Evolutionary conservation across 2,329 filamentous ascomycete genomes (phyloP).

Genomic region (Corinectria fuckeliana): DNA sequence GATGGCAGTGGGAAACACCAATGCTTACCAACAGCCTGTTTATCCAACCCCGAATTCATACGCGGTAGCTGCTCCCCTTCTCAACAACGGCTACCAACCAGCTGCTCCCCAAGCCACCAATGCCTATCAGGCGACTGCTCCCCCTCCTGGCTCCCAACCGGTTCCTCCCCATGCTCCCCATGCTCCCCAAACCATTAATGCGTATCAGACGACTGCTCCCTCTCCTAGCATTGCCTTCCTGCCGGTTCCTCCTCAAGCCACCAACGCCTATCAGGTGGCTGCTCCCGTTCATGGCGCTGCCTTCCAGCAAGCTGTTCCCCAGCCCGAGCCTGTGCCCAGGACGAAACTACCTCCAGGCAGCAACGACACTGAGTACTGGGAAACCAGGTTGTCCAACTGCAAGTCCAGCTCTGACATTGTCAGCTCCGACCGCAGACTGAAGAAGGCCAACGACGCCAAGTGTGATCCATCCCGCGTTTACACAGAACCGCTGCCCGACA

Average conservation of each 20-base stretch:
- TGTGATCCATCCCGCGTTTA: neutral
- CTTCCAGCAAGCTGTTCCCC: no score
- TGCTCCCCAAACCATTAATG: no score
- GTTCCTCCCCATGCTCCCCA: no score
- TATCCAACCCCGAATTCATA: no score
- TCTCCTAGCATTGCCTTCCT: neutral
- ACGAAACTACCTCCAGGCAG: neutral
- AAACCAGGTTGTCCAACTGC: no score
- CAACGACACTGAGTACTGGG: no score
- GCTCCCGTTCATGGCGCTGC: no score
- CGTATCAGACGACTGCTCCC: no score
- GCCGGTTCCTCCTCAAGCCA: neutral
- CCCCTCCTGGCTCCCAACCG: no score
- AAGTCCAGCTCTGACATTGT: neutral
- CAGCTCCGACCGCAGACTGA: neutral
- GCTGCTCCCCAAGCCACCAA: neutral
- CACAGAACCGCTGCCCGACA: neutral
- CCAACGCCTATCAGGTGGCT: neutral
- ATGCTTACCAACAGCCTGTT: neutral
- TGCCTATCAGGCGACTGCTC: neutral
- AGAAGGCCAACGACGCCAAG: neutral
- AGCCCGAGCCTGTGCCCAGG: neutral
- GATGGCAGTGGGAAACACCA: neutral
- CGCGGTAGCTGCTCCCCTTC: no score
- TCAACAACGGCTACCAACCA: neutral